Percentiles rank a stretch among this genome's conserved stretches.
phyloP scores from a whole-genome alignment of 2,329 filamentous ascomycete species.

The Coleophoma crateriformis region DNA sequence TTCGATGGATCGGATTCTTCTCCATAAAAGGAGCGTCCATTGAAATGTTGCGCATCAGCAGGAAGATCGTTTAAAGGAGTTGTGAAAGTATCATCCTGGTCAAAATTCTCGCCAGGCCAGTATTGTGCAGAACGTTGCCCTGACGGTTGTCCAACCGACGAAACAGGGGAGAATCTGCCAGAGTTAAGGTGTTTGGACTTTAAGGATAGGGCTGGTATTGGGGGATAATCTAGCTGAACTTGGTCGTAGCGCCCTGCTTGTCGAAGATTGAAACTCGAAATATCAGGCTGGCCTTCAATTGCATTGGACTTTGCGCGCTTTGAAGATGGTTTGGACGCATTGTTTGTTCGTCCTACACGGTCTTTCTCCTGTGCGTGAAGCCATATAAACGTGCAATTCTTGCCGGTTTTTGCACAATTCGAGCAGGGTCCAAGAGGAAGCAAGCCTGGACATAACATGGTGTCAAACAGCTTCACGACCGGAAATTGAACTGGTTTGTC shows the following conservation, averaged over 20 bases:
- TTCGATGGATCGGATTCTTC: too few species aligned
- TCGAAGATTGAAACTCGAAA: not conserved
- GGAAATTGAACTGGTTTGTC: too few species aligned
- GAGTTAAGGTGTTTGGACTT: not conserved
- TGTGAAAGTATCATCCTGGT: too few species aligned
- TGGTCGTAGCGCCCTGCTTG: too few species aligned
- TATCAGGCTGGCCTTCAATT: not conserved
- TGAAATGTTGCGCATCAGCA: too few species aligned
- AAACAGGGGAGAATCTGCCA: too few species aligned
- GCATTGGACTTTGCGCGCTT: not conserved
- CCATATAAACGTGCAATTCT: conserved; percentile 9
- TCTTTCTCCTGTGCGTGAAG: not conserved
- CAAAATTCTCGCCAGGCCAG: too few species aligned
- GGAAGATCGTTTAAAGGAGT: too few species aligned
- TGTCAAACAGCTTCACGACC: not conserved
- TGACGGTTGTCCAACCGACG: too few species aligned
- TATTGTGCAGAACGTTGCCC: too few species aligned
- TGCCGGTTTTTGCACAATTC: conserved; percentile 7
- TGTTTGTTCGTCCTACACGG: not conserved
- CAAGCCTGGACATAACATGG: not conserved
- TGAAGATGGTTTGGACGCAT: not conserved
- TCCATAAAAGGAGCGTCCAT: too few species aligned
- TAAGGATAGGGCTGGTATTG: not conserved
- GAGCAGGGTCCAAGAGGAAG: conserved; percentile 3
- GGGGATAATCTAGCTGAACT: not conserved